These are phyloP conservation scores for Leucogyrophana mollusca DNA, from an alignment of 768 basidiomycete species.

Conservation along the genomic window DNA sequence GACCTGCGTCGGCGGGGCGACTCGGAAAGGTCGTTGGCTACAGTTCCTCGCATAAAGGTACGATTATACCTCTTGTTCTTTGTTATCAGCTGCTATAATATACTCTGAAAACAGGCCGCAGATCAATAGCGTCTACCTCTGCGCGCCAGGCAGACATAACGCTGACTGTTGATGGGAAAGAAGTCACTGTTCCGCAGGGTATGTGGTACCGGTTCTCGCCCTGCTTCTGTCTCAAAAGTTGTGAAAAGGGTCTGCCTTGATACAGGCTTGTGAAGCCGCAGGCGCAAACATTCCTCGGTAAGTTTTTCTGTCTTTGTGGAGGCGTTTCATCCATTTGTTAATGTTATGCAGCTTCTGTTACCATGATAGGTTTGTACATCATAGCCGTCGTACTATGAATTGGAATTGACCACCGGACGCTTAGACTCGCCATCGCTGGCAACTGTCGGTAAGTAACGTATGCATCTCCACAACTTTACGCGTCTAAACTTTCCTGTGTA, in stretches of 20 bases:
- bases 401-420: conserved; percentile 4
- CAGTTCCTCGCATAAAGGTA: conserved; percentile 36
- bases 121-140: conserved; percentile 66
- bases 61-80: background rate
- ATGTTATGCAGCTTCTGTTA: conserved; percentile 65
- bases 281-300: conserved; percentile 81
- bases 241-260: conserved; percentile 79
- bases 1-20: conserved; percentile 64
- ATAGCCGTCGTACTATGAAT: background rate
- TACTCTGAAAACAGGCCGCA: conserved; percentile 41
- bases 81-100: conserved; percentile 3
- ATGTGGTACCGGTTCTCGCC: conserved; percentile 31
- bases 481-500: too few relatives aligned
- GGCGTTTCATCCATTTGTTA: conserved; percentile 9
- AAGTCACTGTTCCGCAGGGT: conserved; percentile 97
- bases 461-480: too few relatives aligned
- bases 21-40: conserved; percentile 61
- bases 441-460: conserved; percentile 89
- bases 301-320: conserved; percentile 13
- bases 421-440: conserved; percentile 93
- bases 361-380: conserved; percentile 66
- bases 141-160: conserved; percentile 78
- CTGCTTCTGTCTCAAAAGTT: conserved; percentile 7
- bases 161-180: conserved; percentile 93
- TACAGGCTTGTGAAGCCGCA: conserved; percentile 93